Base-by-base conservation (phyloP, 1,284 basidiomycete genomes). In the Irpex sp. region DNA sequence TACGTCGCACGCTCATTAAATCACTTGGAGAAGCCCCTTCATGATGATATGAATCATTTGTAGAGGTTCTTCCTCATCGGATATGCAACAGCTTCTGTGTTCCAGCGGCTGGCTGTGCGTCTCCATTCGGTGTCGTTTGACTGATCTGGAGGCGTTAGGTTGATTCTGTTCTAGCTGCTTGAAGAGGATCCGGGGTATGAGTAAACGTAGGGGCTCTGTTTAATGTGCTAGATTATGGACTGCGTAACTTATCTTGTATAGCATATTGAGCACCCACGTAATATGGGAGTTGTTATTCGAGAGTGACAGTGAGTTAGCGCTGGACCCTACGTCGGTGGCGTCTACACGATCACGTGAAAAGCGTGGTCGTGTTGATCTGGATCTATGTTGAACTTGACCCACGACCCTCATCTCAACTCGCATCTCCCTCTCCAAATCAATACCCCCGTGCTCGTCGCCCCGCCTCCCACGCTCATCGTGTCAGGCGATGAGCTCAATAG, bases 1-100 rank as follows among this genome's bases (percentile, higher is more conserved):
- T 87, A 65, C 6, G 47, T n/a, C 47, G 7, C 6, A 46, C 39
- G n/a, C 5, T 33, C 31, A 33, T 33, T 33, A 33, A 6, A 33
- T 33, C 31, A 33, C 31, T 6, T 6, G 31, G 31, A 33, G 31
- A 33, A 33, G 31, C 31, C 31, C 0, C 31, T 6, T 33, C 31
- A 33, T 1, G 31, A 5, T 33, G 31, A 33, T 33, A 33, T 33
- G 31, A 33, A 33, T 33, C 31, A 33, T 46, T 3, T 64, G 8
- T 57, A 88, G 86, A 87, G 86, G 1, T 83, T 87, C 53, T 79
- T 75, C 0, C 69, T 81, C 37, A 72, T 86, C 19, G 84, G 84
- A 11, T 79, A 72, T 0, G 84, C 84, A 0, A 72, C 82, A 59
- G 81, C 85, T 43, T 74, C 86, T 39, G 76, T 74, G 19, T 86